Percentiles rank a stretch among this genome's conserved stretches.
These are phyloP conservation scores for Psilocybe subaeruginosa DNA, from an alignment of 768 basidiomycete genomes.

Conservation along the genomic window DNA sequence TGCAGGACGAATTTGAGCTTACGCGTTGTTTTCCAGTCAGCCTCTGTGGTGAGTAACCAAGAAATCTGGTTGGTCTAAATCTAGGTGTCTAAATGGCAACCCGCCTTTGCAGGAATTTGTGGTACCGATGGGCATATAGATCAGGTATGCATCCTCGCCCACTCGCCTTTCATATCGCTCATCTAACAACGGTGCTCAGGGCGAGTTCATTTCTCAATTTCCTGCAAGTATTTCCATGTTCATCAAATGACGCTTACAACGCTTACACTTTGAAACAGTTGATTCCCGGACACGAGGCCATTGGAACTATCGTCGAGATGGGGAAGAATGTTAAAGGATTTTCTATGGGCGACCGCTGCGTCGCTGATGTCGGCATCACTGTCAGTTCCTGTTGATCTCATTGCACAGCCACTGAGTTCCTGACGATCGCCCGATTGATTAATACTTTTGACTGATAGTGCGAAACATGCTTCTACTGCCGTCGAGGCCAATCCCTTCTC, in stretches of 20 bases:
- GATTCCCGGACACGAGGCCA: constrained; percentile 46
- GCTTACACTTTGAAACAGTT: constrained; percentile 47
- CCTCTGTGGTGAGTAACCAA: constrained; percentile 12
- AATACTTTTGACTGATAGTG: constrained; percentile 49
- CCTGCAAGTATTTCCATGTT: constrained; percentile 39
- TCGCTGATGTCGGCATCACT: constrained; percentile 72
- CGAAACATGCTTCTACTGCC: constrained; percentile 85
- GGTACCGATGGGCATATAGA: constrained; percentile 57
- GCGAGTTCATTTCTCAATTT: constrained; percentile 69
- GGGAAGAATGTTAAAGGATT: constrained; percentile 85
- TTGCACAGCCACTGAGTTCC: constrained; percentile 17
- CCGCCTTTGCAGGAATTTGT: constrained; percentile 48
- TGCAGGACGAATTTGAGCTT: background rate
- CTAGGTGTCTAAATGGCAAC: background rate
- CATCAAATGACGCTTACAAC: constrained; percentile 36
- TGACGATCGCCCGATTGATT: constrained; percentile 8
- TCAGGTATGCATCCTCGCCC: constrained; percentile 42
- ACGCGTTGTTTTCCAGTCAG: constrained; percentile 9
- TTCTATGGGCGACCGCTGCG: constrained; percentile 77
- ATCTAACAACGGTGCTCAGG: constrained; percentile 26
- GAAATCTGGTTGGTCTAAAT: constrained; percentile 16
- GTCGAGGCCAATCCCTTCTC: constrained; percentile 77
- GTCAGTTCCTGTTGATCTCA: constrained; percentile 46
- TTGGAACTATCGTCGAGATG: constrained; percentile 73
- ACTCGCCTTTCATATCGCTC: constrained; percentile 31